Conservation (phyloP, 305 asterid genomes). For the Solanum hybrid region DNA sequence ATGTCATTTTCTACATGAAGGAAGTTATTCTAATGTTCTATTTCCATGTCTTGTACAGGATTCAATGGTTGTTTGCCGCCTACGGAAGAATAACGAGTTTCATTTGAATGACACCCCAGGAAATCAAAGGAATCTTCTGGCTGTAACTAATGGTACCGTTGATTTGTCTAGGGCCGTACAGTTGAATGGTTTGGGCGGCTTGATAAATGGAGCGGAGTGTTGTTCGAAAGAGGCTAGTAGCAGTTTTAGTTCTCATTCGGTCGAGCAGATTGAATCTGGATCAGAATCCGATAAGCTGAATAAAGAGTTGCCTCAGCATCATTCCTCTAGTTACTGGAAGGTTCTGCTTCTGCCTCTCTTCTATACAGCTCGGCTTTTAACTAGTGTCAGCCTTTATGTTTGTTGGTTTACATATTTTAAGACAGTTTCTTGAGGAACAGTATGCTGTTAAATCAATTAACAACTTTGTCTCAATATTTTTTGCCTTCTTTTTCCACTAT, state of each 20-base stretch:
- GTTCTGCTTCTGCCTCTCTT: slow-evolving; percentile 11
- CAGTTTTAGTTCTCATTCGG: slow-evolving; percentile 46
- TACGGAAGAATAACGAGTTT: slow-evolving; percentile 61
- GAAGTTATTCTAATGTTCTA: not conserved
- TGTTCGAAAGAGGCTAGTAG: slow-evolving; percentile 44
- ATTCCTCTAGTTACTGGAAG: slow-evolving; percentile 24
- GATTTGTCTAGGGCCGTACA: slow-evolving; percentile 31
- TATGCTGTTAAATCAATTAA: not conserved
- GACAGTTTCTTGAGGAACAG: not conserved
- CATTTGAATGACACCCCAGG: slow-evolving; percentile 29
- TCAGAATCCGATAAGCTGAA: slow-evolving; percentile 27
- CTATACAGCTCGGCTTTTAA: not conserved
- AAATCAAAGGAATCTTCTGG: slow-evolving; percentile 14
- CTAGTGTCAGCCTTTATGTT: not conserved
- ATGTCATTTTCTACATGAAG: not conserved
- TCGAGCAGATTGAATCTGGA: slow-evolving; percentile 37
- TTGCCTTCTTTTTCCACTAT: not conserved
- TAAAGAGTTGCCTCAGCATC: slow-evolving; percentile 20
- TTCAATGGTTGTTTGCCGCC: slow-evolving; percentile 69
- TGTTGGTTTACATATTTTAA: not conserved
- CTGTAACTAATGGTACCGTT: not conserved
- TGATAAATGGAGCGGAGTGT: slow-evolving; percentile 20
- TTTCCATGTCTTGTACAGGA: slow-evolving; percentile 34
- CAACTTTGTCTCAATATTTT: not conserved
- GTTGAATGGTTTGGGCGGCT: slow-evolving; percentile 20